Evolutionary conservation across 1,139 yeast genomes (phyloP), one percentile per base, ranked within the genome.

Genomic region (Debaryomyces robertsiae): DNA sequence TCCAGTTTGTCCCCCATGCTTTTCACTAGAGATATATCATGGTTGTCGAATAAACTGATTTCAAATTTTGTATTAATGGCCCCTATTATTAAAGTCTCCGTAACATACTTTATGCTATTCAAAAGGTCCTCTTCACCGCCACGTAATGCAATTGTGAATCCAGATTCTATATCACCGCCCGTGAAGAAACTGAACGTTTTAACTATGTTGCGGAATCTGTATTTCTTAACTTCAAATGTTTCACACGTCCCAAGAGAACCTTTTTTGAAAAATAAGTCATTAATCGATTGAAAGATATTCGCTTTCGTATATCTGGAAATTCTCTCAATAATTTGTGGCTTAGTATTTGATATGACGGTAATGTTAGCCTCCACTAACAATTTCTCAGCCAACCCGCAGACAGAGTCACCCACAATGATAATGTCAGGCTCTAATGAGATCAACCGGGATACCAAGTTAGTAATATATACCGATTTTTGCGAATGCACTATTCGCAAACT

Each of bases 401-500:
- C 86, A 9, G 86, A 75, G 30, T 88, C 88, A 6, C 93, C 91
- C 9, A 88, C 85, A 25, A 91, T 77, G 2, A 94, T 76, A 17
- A 94, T 72, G 50, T 81, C 89, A 0, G 99, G 98, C 38, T 77
- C 79, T 41, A 93, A 65, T 0, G 93, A 82, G 3, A 82, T 73
- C 16, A 94, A 78, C 42, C 98, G 73, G 3, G 84, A 84, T 0
- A 90, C 95, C 36, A 93, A 70, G 51, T 91, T 91, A 40, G 83
- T 79, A 35, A 93, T 73, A 54, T 86, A 91, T 48, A 93, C 97
- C 34, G 78, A 73, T 56, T 93, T 98, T 57, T 94, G 98, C 0
- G 94, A 88, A 39, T 89, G 74, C 1, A 93, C 84, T 3, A 95
- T 87, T 42, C 89, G 84, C 44, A 93, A 67, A 55, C 95, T 85